These are phyloP conservation scores for Spathaspora gorwiae DNA, from an alignment of 805 yeast genomes.

Conservation along the genomic window DNA sequence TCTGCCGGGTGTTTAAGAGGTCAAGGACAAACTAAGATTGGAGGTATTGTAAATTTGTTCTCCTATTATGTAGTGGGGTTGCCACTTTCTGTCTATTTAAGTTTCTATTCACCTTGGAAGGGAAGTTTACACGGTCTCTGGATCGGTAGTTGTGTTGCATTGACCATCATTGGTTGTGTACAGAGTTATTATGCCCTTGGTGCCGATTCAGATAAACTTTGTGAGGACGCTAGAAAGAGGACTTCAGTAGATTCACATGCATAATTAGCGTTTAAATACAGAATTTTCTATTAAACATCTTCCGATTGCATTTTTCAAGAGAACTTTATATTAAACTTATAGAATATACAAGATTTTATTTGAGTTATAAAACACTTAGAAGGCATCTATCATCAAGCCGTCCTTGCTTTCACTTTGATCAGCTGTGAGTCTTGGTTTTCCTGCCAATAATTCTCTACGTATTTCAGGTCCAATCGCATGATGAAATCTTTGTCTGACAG, in stretches of 20 bases:
- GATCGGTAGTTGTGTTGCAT: conserved; percentile 55
- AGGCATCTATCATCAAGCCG: conserved; percentile 37
- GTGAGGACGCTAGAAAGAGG: conserved; percentile 36
- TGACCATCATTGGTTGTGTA: conserved; percentile 43
- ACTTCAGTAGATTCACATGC: conserved; percentile 15
- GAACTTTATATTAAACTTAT: neutral
- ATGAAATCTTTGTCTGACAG: conserved; percentile 86
- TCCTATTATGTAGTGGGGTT: conserved; percentile 60
- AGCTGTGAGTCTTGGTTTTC: conserved; percentile 50
- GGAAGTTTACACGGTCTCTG: conserved; percentile 58
- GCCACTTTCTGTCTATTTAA: conserved; percentile 52
- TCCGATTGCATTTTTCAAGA: too few relatives aligned
- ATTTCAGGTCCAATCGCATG: conserved; percentile 89
- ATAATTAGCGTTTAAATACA: neutral
- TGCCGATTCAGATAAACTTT: conserved; percentile 33
- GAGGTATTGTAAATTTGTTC: conserved; percentile 53
- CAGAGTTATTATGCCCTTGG: conserved; percentile 36
- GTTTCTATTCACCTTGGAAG: conserved; percentile 45
- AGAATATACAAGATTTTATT: too few relatives aligned
- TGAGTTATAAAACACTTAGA: conserved; percentile 9
- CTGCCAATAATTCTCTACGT: conserved; percentile 88
- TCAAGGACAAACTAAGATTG: conserved; percentile 67
- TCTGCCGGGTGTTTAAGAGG: conserved; percentile 77
- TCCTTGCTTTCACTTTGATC: conserved; percentile 17
- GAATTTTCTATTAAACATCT: neutral